Evolutionary conservation across 306 rosid genomes (phyloP).

Genomic region (Acacia crassicarpa): DNA sequence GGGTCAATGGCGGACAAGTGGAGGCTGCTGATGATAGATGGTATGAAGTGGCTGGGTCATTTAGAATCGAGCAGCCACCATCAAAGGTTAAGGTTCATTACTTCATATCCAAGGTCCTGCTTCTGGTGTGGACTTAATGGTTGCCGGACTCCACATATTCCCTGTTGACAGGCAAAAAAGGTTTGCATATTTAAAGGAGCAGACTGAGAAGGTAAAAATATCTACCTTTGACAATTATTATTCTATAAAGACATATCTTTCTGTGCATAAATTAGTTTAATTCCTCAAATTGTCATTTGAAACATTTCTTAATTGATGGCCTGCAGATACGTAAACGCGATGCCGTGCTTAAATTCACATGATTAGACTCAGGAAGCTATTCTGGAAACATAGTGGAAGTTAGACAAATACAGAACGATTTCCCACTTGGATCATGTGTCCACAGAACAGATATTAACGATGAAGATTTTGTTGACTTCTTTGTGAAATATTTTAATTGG

Average conservation of each 20-base stretch:
- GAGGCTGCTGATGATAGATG: not conserved
- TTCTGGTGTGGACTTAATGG: not conserved
- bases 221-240: not conserved
- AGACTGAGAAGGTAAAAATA: not conserved
- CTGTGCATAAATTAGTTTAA: too few species aligned
- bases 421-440: conserved; percentile 87
- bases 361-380: not conserved
- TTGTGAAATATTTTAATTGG: conserved; percentile 85
- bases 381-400: conserved; percentile 51
- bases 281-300: not conserved
- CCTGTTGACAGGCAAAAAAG: not conserved
- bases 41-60: not conserved
- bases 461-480: conserved; percentile 81
- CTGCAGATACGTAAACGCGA: not conserved
- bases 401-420: conserved; percentile 60
- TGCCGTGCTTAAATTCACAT: not conserved
- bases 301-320: not conserved
- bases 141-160: not conserved
- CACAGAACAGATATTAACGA: conserved; percentile 83
- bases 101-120: not conserved
- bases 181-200: not conserved
- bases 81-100: not conserved
- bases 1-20: not conserved
- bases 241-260: not conserved
- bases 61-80: not conserved